phyloP scores from a whole-genome alignment of 2,329 filamentous ascomycete genomes.

The Pochonia chlamydosporia region DNA sequence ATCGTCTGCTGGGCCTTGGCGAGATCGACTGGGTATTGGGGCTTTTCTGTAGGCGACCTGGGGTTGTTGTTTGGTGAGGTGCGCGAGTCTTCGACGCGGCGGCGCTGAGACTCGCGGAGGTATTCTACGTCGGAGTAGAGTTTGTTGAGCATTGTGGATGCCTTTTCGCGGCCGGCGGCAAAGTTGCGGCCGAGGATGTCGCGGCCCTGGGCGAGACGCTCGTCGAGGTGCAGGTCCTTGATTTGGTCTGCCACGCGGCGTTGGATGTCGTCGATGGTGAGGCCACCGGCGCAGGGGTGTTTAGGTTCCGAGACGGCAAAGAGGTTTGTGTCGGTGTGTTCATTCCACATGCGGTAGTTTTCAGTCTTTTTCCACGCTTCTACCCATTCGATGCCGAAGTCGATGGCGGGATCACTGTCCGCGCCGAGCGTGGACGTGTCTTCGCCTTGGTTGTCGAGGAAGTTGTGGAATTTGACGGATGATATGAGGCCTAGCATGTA shows the following conservation, averaged over 20 bases:
- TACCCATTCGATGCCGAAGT: slow-evolving; percentile 82
- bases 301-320: slow-evolving; percentile 92
- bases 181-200: slow-evolving; percentile 86
- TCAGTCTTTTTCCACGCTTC: slow-evolving; percentile 83
- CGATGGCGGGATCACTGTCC: slow-evolving; percentile 77
- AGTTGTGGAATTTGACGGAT: slow-evolving; percentile 81
- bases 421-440: slow-evolving; percentile 59
- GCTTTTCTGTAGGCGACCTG: slow-evolving; percentile 8
- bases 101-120: slow-evolving; percentile 40
- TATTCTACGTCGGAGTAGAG: slow-evolving; percentile 85
- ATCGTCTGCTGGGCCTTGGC: slow-evolving; percentile 39
- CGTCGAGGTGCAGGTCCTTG: slow-evolving; percentile 88
- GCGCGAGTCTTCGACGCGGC: slow-evolving; percentile 34
- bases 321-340: slow-evolving; percentile 74
- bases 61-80: slow-evolving; percentile 4
- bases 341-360: slow-evolving; percentile 86
- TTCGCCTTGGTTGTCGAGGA: slow-evolving; percentile 62
- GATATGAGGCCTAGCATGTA: slow-evolving; percentile 87
- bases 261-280: slow-evolving; percentile 93
- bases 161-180: slow-evolving; percentile 82
- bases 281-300: slow-evolving; percentile 86
- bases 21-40: slow-evolving; percentile 20
- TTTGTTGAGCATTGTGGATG: slow-evolving; percentile 79
- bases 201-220: slow-evolving; percentile 74
- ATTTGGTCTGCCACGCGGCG: slow-evolving; percentile 86